These are phyloP conservation scores for Tilletia setariae DNA, from an alignment of 1,284 basidiomycete genomes.

Conservation along the genomic window DNA sequence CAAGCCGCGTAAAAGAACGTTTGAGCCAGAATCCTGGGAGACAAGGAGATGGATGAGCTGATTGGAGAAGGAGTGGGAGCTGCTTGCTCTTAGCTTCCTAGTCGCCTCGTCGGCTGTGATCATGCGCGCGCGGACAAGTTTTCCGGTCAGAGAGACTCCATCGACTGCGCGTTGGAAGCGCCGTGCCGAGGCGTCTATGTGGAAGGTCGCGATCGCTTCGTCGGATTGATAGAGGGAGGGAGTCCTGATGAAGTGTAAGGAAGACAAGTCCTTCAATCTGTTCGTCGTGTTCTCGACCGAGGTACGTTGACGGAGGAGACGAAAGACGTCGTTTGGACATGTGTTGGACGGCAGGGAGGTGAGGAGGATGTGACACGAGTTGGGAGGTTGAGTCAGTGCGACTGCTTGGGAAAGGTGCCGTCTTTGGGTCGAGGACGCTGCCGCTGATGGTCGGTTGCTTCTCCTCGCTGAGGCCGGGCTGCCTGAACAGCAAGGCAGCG, in stretches of 20 bases:
- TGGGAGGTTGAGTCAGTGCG: no score
- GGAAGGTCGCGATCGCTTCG: not conserved
- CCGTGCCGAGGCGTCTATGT: not conserved
- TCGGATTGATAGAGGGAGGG: not conserved
- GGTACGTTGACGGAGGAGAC: not conserved
- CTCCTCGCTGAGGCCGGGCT: no score
- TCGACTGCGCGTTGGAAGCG: conserved; percentile 4
- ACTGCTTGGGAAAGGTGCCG: no score
- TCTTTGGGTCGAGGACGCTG: no score
- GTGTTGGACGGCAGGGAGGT: not conserved
- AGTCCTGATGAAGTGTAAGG: not conserved
- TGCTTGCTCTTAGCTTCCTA: not conserved
- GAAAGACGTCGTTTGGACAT: not conserved
- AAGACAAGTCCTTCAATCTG: not conserved
- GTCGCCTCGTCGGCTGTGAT: not conserved
- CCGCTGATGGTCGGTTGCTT: no score
- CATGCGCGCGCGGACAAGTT: not conserved
- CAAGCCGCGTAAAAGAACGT: not conserved
- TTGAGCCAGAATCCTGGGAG: not conserved
- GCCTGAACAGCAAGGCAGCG: no score
- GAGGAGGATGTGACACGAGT: not conserved
- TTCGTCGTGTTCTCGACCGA: not conserved
- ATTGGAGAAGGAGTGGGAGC: not conserved
- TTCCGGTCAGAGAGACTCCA: not conserved
- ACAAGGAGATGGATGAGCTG: not conserved